Conservation (phyloP, 2,329 filamentous ascomycete species). For the Neurospora sp. region DNA sequence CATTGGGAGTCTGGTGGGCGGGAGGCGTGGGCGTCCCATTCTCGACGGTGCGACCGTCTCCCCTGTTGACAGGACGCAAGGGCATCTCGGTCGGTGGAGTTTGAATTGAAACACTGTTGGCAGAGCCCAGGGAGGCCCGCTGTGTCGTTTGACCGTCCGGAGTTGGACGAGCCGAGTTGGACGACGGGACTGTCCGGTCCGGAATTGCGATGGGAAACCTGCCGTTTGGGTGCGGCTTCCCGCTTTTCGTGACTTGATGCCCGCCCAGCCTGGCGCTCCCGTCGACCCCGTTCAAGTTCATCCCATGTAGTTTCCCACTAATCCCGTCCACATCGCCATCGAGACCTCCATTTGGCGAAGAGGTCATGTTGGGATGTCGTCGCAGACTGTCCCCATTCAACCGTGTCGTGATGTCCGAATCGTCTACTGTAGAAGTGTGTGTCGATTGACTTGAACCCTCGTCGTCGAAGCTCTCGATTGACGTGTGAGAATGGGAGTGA, state of each 20-base stretch:
- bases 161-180: conserved; percentile 5
- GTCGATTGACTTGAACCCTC: conserved; percentile 44
- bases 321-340: conserved; percentile 26
- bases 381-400: conserved; percentile 31
- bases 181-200: conserved; percentile 18
- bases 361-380: conserved; percentile 45
- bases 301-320: neutral
- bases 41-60: conserved; percentile 19
- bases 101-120: conserved; percentile 22
- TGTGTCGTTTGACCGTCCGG: neutral
- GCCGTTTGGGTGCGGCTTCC: conserved; percentile 18
- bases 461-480: conserved; percentile 42
- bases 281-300: conserved; percentile 3
- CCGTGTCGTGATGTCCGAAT: conserved; percentile 35
- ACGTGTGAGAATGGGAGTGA: conserved; percentile 31
- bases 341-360: conserved; percentile 47
- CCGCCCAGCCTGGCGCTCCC: conserved; percentile 2
- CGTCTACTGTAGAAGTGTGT: conserved; percentile 34
- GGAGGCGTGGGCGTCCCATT: conserved; percentile 13
- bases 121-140: conserved; percentile 26
- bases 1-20: conserved; percentile 8
- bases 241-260: conserved; percentile 4
- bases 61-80: conserved; percentile 20
- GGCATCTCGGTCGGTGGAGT: conserved; percentile 22
- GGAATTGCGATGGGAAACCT: conserved; percentile 13